Conservation (phyloP, 2,329 filamentous ascomycete species). For the Immersiporthe knoxdaviesiana region DNA sequence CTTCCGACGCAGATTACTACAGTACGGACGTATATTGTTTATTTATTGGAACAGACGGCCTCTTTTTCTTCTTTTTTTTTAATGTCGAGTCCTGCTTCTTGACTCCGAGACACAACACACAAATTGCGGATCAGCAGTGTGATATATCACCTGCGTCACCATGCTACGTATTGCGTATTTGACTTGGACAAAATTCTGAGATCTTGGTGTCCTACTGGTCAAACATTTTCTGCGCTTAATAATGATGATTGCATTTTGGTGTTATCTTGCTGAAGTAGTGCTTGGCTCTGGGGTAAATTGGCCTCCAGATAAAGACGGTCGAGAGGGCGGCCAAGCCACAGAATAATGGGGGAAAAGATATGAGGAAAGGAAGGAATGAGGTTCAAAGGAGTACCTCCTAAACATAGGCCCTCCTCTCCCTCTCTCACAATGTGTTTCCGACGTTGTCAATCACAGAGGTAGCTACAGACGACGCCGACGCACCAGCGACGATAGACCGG, state of each 20-base stretch:
- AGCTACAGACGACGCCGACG: conserved; percentile 5
- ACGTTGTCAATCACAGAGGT: background rate
- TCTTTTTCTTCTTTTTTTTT: background rate
- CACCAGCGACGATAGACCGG: background rate
- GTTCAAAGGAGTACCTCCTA: background rate
- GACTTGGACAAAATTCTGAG: background rate
- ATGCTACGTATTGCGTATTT: background rate
- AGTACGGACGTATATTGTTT: no score
- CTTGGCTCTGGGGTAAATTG: background rate
- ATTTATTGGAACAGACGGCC: background rate
- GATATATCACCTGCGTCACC: background rate
- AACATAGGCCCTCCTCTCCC: background rate
- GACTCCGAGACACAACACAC: background rate
- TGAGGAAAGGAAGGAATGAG: background rate
- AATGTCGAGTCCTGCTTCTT: background rate
- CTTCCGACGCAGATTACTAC: background rate
- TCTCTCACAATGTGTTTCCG: conserved; percentile 4
- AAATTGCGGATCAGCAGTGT: background rate
- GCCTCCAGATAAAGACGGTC: background rate
- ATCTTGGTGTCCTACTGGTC: background rate
- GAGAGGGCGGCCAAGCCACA: background rate
- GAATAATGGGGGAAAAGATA: background rate
- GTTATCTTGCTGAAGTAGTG: background rate
- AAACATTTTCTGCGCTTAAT: background rate
- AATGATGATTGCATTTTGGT: background rate